phyloP scores from a whole-genome alignment of 2,329 filamentous ascomycete genomes.

The Penicillium oxalicum region DNA sequence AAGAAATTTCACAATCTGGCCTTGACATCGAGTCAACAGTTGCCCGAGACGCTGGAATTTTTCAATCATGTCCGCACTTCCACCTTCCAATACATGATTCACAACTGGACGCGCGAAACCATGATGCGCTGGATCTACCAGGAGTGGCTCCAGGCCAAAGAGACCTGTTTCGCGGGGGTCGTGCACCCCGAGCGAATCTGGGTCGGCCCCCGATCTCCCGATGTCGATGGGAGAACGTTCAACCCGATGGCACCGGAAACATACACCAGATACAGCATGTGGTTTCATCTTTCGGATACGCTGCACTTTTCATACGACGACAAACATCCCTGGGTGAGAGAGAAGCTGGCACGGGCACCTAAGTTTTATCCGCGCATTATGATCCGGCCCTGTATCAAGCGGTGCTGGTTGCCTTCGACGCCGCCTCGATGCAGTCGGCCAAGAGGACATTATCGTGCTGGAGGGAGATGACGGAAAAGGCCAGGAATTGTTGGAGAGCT shows the following conservation, averaged over 20 bases:
- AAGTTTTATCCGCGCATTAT: neutral
- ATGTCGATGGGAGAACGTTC: neutral
- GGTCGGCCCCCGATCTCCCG: neutral
- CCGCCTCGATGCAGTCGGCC: neutral
- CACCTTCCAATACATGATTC: neutral
- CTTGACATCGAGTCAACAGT: neutral
- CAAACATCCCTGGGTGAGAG: neutral
- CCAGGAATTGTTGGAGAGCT: too few relatives aligned
- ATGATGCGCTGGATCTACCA: neutral
- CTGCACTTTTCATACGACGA: neutral
- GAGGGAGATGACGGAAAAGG: neutral
- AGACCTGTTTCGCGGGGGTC: neutral
- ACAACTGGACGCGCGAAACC: neutral
- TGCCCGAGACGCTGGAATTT: neutral
- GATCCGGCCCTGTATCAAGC: neutral
- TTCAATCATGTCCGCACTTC: neutral
- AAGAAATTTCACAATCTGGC: conserved; percentile 1
- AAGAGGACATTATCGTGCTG: conserved; percentile 1
- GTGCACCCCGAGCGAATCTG: neutral
- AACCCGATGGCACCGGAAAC: neutral
- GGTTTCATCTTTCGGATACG: neutral
- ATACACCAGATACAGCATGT: neutral
- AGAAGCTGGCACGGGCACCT: neutral
- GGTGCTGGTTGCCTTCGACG: neutral
- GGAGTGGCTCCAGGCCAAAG: neutral